Evolutionary conservation across 2,329 filamentous ascomycete genomes (phyloP), one percentile per base, ranked within the genome.

Genomic region (Aspergillus ustus): DNA sequence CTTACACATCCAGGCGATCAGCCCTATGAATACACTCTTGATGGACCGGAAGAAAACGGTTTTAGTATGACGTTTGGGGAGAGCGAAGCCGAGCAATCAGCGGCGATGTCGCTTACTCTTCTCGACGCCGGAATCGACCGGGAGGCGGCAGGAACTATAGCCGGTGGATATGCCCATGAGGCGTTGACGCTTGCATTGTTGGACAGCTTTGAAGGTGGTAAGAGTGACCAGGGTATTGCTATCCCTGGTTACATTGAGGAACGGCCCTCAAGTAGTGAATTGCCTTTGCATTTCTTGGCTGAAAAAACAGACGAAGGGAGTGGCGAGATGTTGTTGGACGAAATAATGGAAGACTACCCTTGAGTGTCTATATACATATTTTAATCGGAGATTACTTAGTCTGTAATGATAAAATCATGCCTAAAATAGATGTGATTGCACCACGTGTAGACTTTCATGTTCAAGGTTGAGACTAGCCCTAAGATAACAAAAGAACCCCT

Each of bases 51-150:
- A 15, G 54, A 54, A n/a, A 31, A 17, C 7, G 37, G 34, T 7
- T 61, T 56, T 7, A 34, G 55, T 3, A 52, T 64, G 55, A 59
- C 59, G 1, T 29, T 66, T 4, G 59, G 51, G 6, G 57, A 56
- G 25, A 48, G 43, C 6, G n/a, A 43, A 9, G 44, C n/a, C 9
- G 34, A 25, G 9, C 17, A 29, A 8, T 29, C 54, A 4, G 20
- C 20, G 31, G n/a, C 4, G 17, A 37, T 11, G n/a, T 22, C 13
- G 22, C 29, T 25, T 25, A 20, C 34, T 25, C 11, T 13, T 22
- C 25, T 7, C 25, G 11, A 50, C 20, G 13, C 13, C 25, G 11
- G 11, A 13, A 22, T 43, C 8, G 31, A 25, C 34, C 34, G 15
- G 11, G 9, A 13, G 34, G 34, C 5, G 34, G 34, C 34, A 15